Percentiles rank a stretch among this genome's conserved stretches.
Evolutionary conservation across 176 grass and related monocot species (phyloP).

Genomic region (Rhynchospora pubera): DNA sequence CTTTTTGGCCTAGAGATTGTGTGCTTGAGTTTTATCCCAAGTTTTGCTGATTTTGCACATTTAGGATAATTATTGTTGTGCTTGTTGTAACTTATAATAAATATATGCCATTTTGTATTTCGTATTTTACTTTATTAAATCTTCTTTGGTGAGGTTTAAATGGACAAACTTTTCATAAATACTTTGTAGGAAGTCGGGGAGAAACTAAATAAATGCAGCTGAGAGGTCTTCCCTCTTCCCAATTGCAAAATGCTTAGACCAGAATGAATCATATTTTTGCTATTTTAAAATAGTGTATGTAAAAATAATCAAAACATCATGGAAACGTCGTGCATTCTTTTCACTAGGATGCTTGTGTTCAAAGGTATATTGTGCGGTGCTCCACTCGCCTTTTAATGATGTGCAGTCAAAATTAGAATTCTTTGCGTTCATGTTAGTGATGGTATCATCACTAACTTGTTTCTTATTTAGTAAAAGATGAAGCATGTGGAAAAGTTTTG

Average conservation of each 20-base stretch:
- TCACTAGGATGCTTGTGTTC: neutral
- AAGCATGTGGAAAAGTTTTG: neutral
- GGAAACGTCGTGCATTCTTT: neutral
- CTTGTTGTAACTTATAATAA: conserved; percentile 5
- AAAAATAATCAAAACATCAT: neutral
- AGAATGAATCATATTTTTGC: neutral
- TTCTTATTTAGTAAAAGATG: neutral
- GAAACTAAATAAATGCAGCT: no score
- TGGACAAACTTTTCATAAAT: neutral
- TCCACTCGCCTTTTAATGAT: neutral
- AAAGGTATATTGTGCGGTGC: neutral
- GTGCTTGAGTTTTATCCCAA: neutral
- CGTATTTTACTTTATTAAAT: neutral
- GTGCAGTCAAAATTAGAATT: neutral
- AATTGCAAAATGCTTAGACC: neutral
- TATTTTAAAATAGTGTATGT: neutral
- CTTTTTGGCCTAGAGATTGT: neutral
- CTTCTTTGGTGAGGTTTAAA: neutral
- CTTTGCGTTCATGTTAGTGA: neutral
- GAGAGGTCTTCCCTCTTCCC: neutral
- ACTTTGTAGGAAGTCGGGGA: no score
- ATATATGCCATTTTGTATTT: neutral
- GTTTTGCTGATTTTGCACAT: neutral
- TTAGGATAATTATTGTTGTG: neutral
- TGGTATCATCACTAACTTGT: neutral